A percentile compares a stretch with the other conserved stretches of the same genome.
phyloP scores from a whole-genome alignment of 192 early-diverging fungal species.

The Ambispora gerdemannii region DNA sequence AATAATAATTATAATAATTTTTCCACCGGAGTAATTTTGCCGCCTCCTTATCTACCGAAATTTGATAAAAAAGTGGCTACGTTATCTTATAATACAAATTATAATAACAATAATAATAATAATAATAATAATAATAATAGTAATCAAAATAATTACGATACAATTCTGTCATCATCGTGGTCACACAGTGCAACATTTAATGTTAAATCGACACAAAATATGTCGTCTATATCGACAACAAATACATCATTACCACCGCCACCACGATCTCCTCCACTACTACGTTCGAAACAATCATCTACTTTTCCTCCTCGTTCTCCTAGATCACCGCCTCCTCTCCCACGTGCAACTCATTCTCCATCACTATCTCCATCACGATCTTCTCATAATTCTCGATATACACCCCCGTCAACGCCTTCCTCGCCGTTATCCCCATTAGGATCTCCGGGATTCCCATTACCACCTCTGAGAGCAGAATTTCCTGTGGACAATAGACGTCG shows the following conservation, averaged over 20 bases:
- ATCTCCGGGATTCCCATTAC: not conserved
- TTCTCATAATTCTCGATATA: not conserved
- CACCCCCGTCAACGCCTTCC: not conserved
- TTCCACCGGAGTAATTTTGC: not conserved
- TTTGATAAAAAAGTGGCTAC: not conserved
- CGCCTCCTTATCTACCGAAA: not conserved
- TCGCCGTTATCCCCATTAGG: not conserved
- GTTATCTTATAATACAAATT: not conserved
- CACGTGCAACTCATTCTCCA: not conserved
- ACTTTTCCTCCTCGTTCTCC: not conserved
- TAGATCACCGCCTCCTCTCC: not conserved
- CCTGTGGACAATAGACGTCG: not conserved
- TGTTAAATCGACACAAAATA: not conserved
- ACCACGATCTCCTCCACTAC: not conserved
- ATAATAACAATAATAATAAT: too few species aligned
- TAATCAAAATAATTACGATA: not conserved
- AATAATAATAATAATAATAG: too few species aligned
- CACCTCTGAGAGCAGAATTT: not conserved
- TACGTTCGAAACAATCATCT: not conserved
- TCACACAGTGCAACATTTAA: not conserved
- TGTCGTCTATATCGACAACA: not conserved
- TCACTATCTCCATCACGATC: not conserved
- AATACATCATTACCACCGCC: slow-evolving; percentile 8
- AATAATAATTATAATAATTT: not conserved
- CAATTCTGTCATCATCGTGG: not conserved